These are phyloP conservation scores for Penicillium aurantiogriseum DNA, from an alignment of 2,329 filamentous ascomycete species.

Conservation along the genomic window DNA sequence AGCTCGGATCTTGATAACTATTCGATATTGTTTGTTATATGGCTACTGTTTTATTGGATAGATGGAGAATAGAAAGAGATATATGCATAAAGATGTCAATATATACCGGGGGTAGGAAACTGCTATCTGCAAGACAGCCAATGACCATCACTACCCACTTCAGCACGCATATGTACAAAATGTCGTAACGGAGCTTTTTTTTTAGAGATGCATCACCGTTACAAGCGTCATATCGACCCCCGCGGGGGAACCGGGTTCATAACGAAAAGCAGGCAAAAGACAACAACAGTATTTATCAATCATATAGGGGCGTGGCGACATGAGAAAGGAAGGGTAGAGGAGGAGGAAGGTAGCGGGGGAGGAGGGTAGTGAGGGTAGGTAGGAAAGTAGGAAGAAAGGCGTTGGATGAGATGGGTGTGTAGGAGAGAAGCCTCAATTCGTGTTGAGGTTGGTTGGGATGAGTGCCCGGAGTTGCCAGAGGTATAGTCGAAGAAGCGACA, in stretches of 20 bases:
- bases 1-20: not conserved
- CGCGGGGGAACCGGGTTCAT: constrained; percentile 1
- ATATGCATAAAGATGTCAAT: constrained; percentile 4
- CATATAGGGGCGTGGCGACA: constrained; percentile 29
- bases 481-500: not conserved
- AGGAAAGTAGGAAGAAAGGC: not conserved
- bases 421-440: not conserved
- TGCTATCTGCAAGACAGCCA: constrained; percentile 1
- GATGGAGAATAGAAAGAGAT: not conserved
- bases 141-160: constrained; percentile 1
- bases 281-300: constrained; percentile 24
- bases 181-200: constrained; percentile 13
- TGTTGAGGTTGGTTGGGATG: not conserved
- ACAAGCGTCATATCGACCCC: constrained; percentile 16
- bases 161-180: constrained; percentile 12
- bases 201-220: constrained; percentile 9
- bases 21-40: not conserved
- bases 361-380: not conserved
- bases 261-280: constrained; percentile 8
- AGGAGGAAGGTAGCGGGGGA: not conserved
- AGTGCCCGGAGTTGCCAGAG: not conserved
- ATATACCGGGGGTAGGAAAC: constrained; percentile 16
- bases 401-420: not conserved
- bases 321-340: constrained; percentile 17
- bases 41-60: not conserved